These are phyloP conservation scores for Ascodesmis nigricans DNA, from an alignment of 495 filamentous ascomycete species.

Conservation along the genomic window DNA sequence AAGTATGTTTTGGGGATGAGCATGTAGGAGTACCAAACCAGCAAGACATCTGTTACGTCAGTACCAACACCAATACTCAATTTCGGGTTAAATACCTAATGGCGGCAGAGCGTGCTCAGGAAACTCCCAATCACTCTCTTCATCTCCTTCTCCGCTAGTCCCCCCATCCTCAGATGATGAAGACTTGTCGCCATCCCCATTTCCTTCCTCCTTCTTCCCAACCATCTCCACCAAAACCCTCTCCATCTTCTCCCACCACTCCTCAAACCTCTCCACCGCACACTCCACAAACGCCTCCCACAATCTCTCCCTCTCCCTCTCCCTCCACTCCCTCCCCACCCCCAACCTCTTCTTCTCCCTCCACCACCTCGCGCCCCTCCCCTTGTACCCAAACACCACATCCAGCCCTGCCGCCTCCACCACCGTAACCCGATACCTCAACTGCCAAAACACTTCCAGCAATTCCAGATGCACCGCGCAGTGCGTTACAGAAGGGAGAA, in stretches of 20 bases:
- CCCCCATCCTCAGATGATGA: neutral
- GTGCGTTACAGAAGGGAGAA: neutral
- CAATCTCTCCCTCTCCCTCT: conserved; percentile 4
- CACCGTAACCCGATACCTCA: neutral
- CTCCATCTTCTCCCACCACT: neutral
- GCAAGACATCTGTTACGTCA: conserved; percentile 1
- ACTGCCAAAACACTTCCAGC: neutral
- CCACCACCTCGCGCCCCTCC: conserved; percentile 8
- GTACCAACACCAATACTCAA: neutral
- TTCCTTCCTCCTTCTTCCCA: neutral
- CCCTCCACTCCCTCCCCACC: neutral
- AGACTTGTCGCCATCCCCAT: neutral
- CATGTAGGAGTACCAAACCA: neutral
- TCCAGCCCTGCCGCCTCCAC: conserved; percentile 7
- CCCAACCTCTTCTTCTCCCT: neutral
- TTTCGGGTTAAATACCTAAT: neutral
- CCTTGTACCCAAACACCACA: neutral
- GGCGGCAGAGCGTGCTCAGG: neutral
- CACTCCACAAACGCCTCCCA: conserved; percentile 1
- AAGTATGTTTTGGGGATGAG: neutral
- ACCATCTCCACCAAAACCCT: neutral
- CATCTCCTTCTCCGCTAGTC: neutral
- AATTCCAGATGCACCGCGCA: neutral
- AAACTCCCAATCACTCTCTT: neutral
- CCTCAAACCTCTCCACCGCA: conserved; percentile 16